Base-by-base conservation (phyloP, 257 asterid genomes). In the Apocynum venetum region DNA sequence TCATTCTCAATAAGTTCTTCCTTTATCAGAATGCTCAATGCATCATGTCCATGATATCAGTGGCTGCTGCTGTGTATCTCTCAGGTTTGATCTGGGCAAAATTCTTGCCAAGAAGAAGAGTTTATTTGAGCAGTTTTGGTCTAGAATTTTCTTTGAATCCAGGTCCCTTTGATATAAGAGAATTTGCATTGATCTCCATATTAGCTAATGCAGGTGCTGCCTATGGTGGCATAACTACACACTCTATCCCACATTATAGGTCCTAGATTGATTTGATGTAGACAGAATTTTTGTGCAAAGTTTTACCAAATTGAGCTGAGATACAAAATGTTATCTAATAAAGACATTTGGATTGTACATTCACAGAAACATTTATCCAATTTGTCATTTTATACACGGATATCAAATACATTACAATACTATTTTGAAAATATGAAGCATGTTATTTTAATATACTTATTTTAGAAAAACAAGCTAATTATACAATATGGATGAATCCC, bases 151-250 rank as follows among this genome's bases (percentile, higher is more conserved):
- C 79, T 12, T 52, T 86, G 46, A 90, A 92, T 83, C 87, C 90
- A 7, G 93, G 95, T 4, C 89, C 91, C 3, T 89, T 92, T 80
- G 84, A 82, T 48, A 75, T 78, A 3, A 85, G 81, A 75, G 96
- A 92, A 75, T 89, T 80, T 78, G 96, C 84, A 43, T 60, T 92
- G 79, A 89, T 92, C 72, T 87, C 93, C 31, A 86, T 91, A 40
- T 77, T 92, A 79, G 95, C 89, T 53, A 89, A 92, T 79, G 14
- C 80, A 6, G 93, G 95, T 66, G 96, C 93, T 20, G 83, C 80
- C 10, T 82, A 80, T 59, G 93, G 95, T 78, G 92, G 89, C 11
- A 84, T 89, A 15, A 91, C 88, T 75, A 89, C 91, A 52, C 71
- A 71, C 79, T 79, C 82, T 49, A 61, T 85, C 25, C 75, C 47